Evolutionary conservation across 1,284 basidiomycete genomes (phyloP), one percentile per base, ranked within the genome.

Genomic region (Cutaneotrichosporon spelunceum): DNA sequence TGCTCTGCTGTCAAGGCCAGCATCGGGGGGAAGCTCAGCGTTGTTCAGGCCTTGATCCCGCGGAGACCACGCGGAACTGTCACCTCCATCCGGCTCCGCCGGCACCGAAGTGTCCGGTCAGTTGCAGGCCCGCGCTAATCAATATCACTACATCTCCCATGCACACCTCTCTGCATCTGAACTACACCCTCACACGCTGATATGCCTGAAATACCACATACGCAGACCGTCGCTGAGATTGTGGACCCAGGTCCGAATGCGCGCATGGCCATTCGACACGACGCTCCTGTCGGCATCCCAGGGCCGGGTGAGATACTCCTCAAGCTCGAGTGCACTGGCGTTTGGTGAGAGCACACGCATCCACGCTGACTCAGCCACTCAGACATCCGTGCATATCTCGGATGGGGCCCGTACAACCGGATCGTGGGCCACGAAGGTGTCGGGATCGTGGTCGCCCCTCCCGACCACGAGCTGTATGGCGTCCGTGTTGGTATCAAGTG

Each of bases 401-500:
- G 55, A 19, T 56, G 55, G 55, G 55, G 55, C 23, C 55, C 55
- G 2, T 56, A 56, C 42, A 45, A 56, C 44, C 44, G 44, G 16
- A 84, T 93, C 61, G 91, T 90, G 34, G 92, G 92, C 0, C 71
- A 78, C 36, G 77, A 74, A 61, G 72, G 72, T 52, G 70, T 76
- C 2, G 81, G 81, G 34, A 68, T 83, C 53, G 79, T 93, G 61
- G 87, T 93, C 30, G 89, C 89, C 27, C 87, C 93, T 68, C 90
- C 8, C 6, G 14, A 39, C 34, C 83, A 36, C 13, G 27, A 44
- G 14, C 45, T 67, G 30, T 14, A 64, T 3, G 66, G 63, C 29
- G 45, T 53, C 7, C 55, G 47, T 11, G 63, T 94, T 45, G 91
- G 92, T 7, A 86, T 95, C 81, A 94, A 93, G 68, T 62, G 53